Evolutionary conservation across 176 grass and related monocot genomes (phyloP), one percentile per base, ranked within the genome.

Genomic region (Avena sativa): DNA sequence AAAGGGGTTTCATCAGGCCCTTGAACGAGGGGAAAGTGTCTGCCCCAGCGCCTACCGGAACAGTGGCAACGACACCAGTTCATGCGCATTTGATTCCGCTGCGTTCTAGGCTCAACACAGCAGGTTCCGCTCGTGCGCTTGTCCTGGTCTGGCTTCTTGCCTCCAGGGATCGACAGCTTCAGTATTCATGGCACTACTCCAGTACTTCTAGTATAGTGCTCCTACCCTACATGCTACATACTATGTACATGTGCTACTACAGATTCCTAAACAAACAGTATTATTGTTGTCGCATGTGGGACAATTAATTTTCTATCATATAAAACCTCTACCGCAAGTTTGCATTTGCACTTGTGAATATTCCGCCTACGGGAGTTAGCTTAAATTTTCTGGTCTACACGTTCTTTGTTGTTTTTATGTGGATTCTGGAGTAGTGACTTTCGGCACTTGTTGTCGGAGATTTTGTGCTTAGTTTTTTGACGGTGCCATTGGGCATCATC

Each of bases 81-180:
- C 82, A 88, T 52, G 79, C 11, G 30, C 30, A 32, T 32, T 32
- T 6, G 44, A 58, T 4, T 60, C 23, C 7, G 70, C 89, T 20
- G 15, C 10, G 28, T 88, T 51, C 86, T 76, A 88, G 77, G 86
- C 82, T 77, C 69, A 34, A 32, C 30, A 32, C 30, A 34, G 32
- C 32, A 40, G 36, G 61, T 81, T 81, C 82, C 82, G 76, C 48
- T 82, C 86, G 62, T 91, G 86, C 55, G 82, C 82, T 81, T 74
- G 86, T 17, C 58, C 61, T 9, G 69, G 60, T 67, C 48, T 55
- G 81, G 30, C 63, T 17, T 51, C 17, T 86, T 86, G 62, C 79
- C 28, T 52, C 79, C 3, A 14, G 76, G 60, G 81, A 14, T 60
- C 69, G 81, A 85, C 89, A 88, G 81, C 3, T 76, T 88, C 86